Conservation (phyloP, 805 yeast genomes). For the Candida alai region DNA sequence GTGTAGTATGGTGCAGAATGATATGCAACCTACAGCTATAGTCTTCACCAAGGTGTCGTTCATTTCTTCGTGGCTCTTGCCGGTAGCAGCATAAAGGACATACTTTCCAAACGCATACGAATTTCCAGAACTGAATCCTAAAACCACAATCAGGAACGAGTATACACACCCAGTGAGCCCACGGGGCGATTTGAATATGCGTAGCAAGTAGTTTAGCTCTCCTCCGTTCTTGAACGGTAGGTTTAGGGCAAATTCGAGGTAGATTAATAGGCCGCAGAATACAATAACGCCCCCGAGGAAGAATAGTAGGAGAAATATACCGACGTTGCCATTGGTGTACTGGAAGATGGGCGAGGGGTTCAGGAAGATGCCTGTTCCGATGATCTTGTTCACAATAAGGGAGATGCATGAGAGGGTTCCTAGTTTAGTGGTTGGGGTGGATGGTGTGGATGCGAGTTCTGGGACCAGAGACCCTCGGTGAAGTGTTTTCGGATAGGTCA, state of each 20-base stretch:
- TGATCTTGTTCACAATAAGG: slow-evolving; percentile 40
- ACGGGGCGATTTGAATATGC: slow-evolving; percentile 29
- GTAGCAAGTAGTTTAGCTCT: slow-evolving; percentile 36
- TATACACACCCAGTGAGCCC: slow-evolving; percentile 37
- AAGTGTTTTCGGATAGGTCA: no score
- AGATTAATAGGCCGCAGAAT: slow-evolving; percentile 37
- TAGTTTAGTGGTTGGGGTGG: slow-evolving; percentile 10
- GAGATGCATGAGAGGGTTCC: slow-evolving; percentile 31
- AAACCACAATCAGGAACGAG: slow-evolving; percentile 53
- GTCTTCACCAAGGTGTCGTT: slow-evolving; percentile 36
- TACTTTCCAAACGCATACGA: slow-evolving; percentile 64
- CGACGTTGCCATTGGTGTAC: slow-evolving; percentile 36
- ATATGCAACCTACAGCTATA: slow-evolving; percentile 47
- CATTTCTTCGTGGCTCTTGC: slow-evolving; percentile 17
- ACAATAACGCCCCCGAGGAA: slow-evolving; percentile 35
- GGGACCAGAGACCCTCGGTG: no score
- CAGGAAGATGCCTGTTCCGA: slow-evolving; percentile 42
- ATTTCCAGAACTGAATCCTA: slow-evolving; percentile 62
- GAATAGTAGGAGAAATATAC: slow-evolving; percentile 30
- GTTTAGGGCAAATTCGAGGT: slow-evolving; percentile 37
- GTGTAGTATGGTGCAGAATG: slow-evolving; percentile 47
- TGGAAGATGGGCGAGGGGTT: slow-evolving; percentile 39
- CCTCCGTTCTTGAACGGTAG: slow-evolving; percentile 41
- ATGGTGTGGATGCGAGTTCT: no score
- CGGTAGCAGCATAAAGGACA: slow-evolving; percentile 37